Base-by-base conservation (phyloP, 441 rosid species). In the Populus trichocarpa region DNA sequence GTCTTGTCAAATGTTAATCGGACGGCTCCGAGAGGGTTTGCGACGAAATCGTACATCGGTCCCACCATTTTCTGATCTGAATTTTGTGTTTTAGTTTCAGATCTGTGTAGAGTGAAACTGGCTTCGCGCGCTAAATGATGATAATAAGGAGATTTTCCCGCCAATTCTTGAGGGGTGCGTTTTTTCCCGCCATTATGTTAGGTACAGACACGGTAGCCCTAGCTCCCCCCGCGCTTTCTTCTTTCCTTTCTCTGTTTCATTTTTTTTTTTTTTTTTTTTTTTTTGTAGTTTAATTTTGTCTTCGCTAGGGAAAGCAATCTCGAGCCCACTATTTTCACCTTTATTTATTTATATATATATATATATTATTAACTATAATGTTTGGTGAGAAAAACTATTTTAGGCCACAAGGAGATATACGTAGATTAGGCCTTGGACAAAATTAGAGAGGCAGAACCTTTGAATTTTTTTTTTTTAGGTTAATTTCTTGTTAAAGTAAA, bases 21-120 rank as follows among this genome's bases (percentile, higher is more conserved):
- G 73, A 96, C 93, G 81, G 93, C 97, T 82, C 97, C 99, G 30
- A 92, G 85, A 4, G 99, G 99, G 78, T 96, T 96, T 57, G 83
- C 87, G 28, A 90, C 66, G 88, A 91, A 92, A 88, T 96, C 99
- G 82, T 90, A 93, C 57, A 83, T 84, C 8, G 88, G 90, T 59
- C 99, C 98, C 5, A 88, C 99, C 98, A 96, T 94, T 75, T 66
- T 77, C 28, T 6, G 32, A 9, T 82, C 81, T 9, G 72, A 46
- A 68, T 42, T 74, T 36, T 26, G 8, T 33, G 42, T 53, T 72
- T 53, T 8, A 11, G n/a, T 67, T 75, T 8, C 28, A 8, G n/a
- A 1, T 11, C 38, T 11, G 16, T 5, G 4, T 8, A 76, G 32
- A 40, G 61, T 72, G 78, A 30, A 6, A 53, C 8, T 61, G 46